Percentiles rank a stretch among this genome's conserved stretches.
Conservation (phyloP, 257 asterid genomes). For the Striga asiatica region DNA sequence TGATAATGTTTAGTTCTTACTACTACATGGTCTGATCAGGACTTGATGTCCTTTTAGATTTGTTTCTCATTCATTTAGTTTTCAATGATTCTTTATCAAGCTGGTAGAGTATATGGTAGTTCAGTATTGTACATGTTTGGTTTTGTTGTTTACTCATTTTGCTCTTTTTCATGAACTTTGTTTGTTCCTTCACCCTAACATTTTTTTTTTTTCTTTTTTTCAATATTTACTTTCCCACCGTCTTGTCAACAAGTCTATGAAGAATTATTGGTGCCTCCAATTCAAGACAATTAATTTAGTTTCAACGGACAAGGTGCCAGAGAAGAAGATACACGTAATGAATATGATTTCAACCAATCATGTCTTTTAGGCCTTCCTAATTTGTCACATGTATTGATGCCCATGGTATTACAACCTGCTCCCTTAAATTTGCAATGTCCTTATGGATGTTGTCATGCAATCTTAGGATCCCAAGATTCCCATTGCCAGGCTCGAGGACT, state of each 20-base stretch:
- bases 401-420: no score
- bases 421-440: no score
- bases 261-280: slow-evolving; percentile 1
- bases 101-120: background rate
- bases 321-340: no score
- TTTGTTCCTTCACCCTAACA: background rate
- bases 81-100: slow-evolving; percentile 9
- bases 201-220: background rate
- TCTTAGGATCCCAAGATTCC: no score
- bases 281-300: no score
- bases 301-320: no score
- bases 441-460: no score
- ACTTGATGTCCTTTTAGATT: background rate
- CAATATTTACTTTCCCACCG: background rate
- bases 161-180: background rate
- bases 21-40: background rate
- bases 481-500: no score
- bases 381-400: no score
- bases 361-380: no score
- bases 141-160: slow-evolving; percentile 2
- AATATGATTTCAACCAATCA: no score
- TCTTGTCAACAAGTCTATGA: slow-evolving; percentile 4
- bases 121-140: background rate
- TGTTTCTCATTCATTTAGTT: slow-evolving; percentile 2
- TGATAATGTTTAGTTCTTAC: no score